Evolutionary conservation across 176 grass and related monocot genomes (phyloP), one percentile per base, ranked within the genome.

Genomic region (Oryza punctata): DNA sequence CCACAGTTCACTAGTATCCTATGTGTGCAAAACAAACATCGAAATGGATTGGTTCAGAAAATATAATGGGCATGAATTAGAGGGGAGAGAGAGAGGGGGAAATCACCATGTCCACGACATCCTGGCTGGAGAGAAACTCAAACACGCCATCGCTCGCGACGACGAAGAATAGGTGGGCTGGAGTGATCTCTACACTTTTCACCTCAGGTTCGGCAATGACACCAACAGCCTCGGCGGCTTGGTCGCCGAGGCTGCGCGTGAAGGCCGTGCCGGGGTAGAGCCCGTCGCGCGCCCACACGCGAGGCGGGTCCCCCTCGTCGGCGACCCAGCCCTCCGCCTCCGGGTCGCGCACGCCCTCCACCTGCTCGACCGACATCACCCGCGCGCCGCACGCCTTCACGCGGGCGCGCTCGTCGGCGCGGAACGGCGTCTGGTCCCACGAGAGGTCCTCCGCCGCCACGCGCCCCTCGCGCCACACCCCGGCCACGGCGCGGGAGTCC

Each of bases 381-480:
- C 96, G 72, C 15, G 96, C 96, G 40, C 93, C 96, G 26, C 89
- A 94, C 40, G 79, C 86, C 79, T 73, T 85, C 73, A 96, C 96
- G 65, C 96, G 92, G 77, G 90, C 93, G 70, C 91, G 92, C 80
- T 99, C 96, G 80, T 99, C 96, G 70, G 81, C 74, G 78, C 96
- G 86, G 89, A 96, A 99, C 67, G 96, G 96, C 63, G 96, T 99
- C 87, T 99, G 96, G 84, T 99, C 96, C 72, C 87, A 90, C 1
- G 96, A 99, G 41, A 99, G 70, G 14, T 96, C 96, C 87, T 99
- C 96, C 2, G 89, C 93, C n/a, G 69, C 75, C 57, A 92, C 74
- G 47, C 70, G 50, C 0, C 83, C 87, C 13, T 67, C 96, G 30
- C 86, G 81, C 89, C 87, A 89, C 0, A 96, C 87, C 23, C 91